phyloP scores from a whole-genome alignment of 2,329 filamentous ascomycete species.

The Sphaerulina populicola region DNA sequence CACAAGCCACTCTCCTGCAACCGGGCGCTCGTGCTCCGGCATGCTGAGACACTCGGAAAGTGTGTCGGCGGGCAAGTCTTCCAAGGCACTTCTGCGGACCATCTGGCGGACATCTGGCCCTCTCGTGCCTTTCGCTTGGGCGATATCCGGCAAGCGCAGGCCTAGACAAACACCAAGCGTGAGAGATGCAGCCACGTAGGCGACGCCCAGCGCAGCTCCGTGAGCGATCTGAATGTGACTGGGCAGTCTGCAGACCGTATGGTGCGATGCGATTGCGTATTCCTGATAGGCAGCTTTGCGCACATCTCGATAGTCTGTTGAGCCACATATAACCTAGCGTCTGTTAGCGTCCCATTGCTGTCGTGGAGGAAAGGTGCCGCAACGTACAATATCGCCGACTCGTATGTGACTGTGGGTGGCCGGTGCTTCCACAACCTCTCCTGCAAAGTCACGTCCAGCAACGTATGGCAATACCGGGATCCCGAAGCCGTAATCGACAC shows the following conservation, averaged over 20 bases:
- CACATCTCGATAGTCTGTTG: slow-evolving; percentile 39
- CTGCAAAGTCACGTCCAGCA: slow-evolving; percentile 20
- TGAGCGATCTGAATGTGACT: slow-evolving; percentile 29
- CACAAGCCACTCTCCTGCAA: slow-evolving; percentile 21
- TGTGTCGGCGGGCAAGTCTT: slow-evolving; percentile 14
- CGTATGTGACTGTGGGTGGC: slow-evolving; percentile 38
- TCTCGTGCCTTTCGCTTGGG: not conserved
- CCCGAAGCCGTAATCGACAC: slow-evolving; percentile 39
- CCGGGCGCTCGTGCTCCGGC: slow-evolving; percentile 12
- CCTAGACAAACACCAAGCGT: slow-evolving; percentile 38
- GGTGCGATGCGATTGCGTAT: slow-evolving; percentile 36
- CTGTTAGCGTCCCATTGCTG: not conserved
- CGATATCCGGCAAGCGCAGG: slow-evolving; percentile 24
- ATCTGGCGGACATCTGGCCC: slow-evolving; percentile 16
- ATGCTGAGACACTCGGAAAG: slow-evolving; percentile 30
- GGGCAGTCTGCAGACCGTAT: slow-evolving; percentile 38
- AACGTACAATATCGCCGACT: slow-evolving; percentile 11
- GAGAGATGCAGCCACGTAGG: slow-evolving; percentile 38
- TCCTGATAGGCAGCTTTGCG: slow-evolving; percentile 40
- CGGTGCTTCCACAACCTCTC: slow-evolving; percentile 26
- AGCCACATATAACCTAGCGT: slow-evolving; percentile 26
- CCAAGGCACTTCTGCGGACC: slow-evolving; percentile 35
- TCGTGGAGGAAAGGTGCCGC: not conserved
- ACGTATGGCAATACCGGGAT: slow-evolving; percentile 35
- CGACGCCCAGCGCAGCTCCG: slow-evolving; percentile 37